These are phyloP conservation scores for Hemisphaericaspora nanyangensis DNA, from an alignment of 805 yeast species.

Conservation along the genomic window DNA sequence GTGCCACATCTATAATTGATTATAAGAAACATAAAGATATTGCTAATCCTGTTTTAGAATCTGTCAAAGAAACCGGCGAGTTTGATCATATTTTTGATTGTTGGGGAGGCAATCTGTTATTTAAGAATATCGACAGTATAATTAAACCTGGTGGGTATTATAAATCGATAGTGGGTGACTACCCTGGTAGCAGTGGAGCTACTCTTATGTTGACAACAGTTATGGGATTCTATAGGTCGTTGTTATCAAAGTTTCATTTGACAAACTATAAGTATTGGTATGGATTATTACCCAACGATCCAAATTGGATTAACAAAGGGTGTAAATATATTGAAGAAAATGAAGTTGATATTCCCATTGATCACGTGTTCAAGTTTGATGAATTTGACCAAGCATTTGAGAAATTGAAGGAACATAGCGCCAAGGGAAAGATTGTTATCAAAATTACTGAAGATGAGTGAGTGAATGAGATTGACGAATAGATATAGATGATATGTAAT, in stretches of 20 bases:
- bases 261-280: not conserved
- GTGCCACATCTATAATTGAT: slow-evolving; percentile 58
- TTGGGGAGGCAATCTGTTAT: slow-evolving; percentile 54
- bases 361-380: slow-evolving; percentile 47
- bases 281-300: not conserved
- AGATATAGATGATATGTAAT: too few species aligned
- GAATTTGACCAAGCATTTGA: slow-evolving; percentile 52
- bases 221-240: not conserved
- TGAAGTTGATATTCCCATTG: slow-evolving; percentile 44
- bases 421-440: slow-evolving; percentile 65
- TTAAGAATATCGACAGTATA: slow-evolving; percentile 36
- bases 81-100: slow-evolving; percentile 66
- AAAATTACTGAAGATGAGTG: slow-evolving; percentile 13
- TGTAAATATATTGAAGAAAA: slow-evolving; percentile 43
- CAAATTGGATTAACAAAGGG: slow-evolving; percentile 16
- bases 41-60: slow-evolving; percentile 29
- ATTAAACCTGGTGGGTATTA: slow-evolving; percentile 50
- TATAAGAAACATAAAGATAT: slow-evolving; percentile 44
- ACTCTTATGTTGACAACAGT: not conserved
- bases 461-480: too few species aligned
- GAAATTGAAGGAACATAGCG: slow-evolving; percentile 40
- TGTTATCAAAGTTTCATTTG: too few species aligned
- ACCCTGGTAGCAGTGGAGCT: slow-evolving; percentile 7
- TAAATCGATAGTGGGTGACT: slow-evolving; percentile 57
- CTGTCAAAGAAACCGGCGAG: slow-evolving; percentile 28